Percentiles rank a stretch among this genome's conserved stretches.
Evolutionary conservation across 2,329 filamentous ascomycete species (phyloP).

Genomic region (Cytospora leucostoma): DNA sequence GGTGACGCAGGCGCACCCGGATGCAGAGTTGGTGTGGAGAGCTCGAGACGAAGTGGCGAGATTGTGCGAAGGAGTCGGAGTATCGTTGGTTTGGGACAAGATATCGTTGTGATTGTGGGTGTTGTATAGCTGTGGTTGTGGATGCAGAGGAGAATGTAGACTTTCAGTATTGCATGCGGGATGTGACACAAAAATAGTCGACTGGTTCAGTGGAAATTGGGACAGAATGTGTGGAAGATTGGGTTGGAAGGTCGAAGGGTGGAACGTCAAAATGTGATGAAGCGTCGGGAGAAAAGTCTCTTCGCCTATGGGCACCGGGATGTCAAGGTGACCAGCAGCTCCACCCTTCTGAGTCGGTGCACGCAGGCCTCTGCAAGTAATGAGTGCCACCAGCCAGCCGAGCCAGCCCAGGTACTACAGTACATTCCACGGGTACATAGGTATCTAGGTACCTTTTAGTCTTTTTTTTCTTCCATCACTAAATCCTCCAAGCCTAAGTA

Average conservation of each 20-base stretch:
- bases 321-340: slow-evolving; percentile 12
- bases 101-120: slow-evolving; percentile 12
- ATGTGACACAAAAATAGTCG: slow-evolving; percentile 10
- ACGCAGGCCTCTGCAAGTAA: slow-evolving; percentile 2
- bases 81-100: slow-evolving; percentile 3
- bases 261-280: slow-evolving; percentile 17
- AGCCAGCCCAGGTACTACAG: too few species aligned
- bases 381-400: not conserved
- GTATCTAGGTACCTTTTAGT: not conserved
- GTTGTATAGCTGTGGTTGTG: not conserved
- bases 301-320: slow-evolving; percentile 19
- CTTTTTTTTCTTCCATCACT: too few species aligned
- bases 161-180: slow-evolving; percentile 7
- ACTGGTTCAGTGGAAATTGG: slow-evolving; percentile 1
- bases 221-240: slow-evolving; percentile 11
- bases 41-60: slow-evolving; percentile 1
- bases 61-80: slow-evolving; percentile 1
- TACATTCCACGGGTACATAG: too few species aligned
- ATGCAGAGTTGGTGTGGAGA: slow-evolving; percentile 17
- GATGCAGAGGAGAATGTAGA: not conserved
- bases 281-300: slow-evolving; percentile 23
- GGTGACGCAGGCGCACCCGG: slow-evolving; percentile 5
- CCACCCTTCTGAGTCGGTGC: slow-evolving; percentile 17
- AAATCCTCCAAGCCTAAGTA: too few species aligned
- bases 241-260: slow-evolving; percentile 16